Evolutionary conservation across 2,329 filamentous ascomycete species (phyloP).

Genomic region (Beauveria sp.): DNA sequence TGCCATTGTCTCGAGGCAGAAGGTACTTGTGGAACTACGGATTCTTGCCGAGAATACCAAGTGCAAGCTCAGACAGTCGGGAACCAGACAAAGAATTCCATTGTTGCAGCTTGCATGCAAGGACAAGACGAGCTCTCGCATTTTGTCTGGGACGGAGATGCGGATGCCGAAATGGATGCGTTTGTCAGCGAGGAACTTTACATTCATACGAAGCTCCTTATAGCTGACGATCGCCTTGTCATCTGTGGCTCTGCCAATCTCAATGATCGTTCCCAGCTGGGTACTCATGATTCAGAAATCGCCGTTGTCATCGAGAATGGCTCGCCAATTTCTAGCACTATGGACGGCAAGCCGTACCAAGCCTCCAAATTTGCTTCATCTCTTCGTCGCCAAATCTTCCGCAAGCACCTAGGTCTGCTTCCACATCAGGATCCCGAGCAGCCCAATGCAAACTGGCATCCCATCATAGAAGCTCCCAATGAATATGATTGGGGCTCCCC

Average conservation of each 20-base stretch:
- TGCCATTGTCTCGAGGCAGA: conserved; percentile 32
- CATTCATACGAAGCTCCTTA: conserved; percentile 62
- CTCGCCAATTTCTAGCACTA: conserved; percentile 58
- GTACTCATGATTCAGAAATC: conserved; percentile 79
- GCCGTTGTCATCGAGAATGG: conserved; percentile 83
- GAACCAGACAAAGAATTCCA: conserved; percentile 61
- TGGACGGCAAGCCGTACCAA: conserved; percentile 64
- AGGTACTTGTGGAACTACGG: conserved; percentile 28
- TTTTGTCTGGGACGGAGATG: conserved; percentile 46
- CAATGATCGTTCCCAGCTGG: conserved; percentile 65
- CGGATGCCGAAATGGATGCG: conserved; percentile 49
- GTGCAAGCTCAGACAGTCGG: conserved; percentile 51
- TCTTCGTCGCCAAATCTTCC: conserved; percentile 77
- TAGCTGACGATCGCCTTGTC: conserved; percentile 73
- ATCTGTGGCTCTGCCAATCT: conserved; percentile 66
- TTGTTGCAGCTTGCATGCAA: conserved; percentile 78
- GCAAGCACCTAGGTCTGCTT: conserved; percentile 83
- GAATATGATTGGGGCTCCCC: conserved; percentile 63
- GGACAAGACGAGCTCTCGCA: conserved; percentile 59
- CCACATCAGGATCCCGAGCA: conserved; percentile 62
- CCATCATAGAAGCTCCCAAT: conserved; percentile 51
- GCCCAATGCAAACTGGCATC: conserved; percentile 67
- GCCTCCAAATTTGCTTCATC: conserved; percentile 72
- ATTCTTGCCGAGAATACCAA: conserved; percentile 64
- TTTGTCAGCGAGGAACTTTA: conserved; percentile 58